phyloP scores from a whole-genome alignment of 2,329 filamentous ascomycete genomes.

The Paradendryphiella salina region DNA sequence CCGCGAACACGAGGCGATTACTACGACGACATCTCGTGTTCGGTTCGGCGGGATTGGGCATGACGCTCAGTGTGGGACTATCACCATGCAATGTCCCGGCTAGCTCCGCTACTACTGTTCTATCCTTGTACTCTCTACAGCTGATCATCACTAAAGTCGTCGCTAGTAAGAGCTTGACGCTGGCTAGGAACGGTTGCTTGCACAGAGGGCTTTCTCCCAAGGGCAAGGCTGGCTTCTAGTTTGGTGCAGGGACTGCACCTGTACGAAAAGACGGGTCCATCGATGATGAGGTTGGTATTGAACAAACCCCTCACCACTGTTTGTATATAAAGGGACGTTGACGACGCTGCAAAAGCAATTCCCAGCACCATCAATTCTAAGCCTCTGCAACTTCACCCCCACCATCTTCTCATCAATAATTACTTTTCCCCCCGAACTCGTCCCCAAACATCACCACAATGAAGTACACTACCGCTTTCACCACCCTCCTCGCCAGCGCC shows the following conservation, averaged over 20 bases:
- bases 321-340: conserved; percentile 1
- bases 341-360: neutral
- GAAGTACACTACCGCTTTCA: conserved; percentile 37
- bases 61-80: conserved; percentile 1
- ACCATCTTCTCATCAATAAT: conserved; percentile 1
- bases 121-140: neutral
- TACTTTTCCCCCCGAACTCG: conserved; percentile 9
- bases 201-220: neutral
- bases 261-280: conserved; percentile 1
- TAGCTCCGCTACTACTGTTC: neutral
- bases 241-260: conserved; percentile 4
- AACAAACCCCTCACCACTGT: neutral
- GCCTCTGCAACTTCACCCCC: neutral
- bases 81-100: conserved; percentile 5
- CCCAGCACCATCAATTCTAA: neutral
- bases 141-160: neutral
- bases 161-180: neutral
- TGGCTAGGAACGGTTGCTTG: conserved; percentile 1
- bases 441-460: conserved; percentile 27
- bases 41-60: neutral
- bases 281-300: conserved; percentile 1
- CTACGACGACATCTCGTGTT: neutral
- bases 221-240: neutral
- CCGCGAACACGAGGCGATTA: neutral
- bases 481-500: conserved; percentile 6